Evolutionary conservation across 345 rosid genomes (phyloP).

Genomic region (Draba incana): DNA sequence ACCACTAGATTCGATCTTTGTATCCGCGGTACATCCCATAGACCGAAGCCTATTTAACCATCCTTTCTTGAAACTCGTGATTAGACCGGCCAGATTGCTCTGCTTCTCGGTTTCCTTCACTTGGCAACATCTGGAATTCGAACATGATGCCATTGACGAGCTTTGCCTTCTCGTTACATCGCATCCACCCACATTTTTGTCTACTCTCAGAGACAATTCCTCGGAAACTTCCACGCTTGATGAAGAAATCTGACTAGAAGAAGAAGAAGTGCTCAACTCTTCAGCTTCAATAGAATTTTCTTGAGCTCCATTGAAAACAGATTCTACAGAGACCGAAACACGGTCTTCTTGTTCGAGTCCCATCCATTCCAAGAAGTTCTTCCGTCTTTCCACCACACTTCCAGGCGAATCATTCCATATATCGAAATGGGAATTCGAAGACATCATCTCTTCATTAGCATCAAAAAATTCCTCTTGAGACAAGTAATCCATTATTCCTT

Average conservation of each 20-base stretch:
- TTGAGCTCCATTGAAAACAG: slow-evolving; percentile 44
- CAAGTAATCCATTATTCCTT: slow-evolving; percentile 65
- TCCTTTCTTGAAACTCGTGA: slow-evolving; percentile 51
- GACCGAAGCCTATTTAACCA: slow-evolving; percentile 73
- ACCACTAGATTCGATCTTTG: slow-evolving; percentile 43
- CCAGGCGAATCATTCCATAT: slow-evolving; percentile 50
- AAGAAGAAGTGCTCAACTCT: slow-evolving; percentile 41
- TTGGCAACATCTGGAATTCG: slow-evolving; percentile 31
- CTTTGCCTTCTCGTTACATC: slow-evolving; percentile 41
- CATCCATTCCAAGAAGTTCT: slow-evolving; percentile 57
- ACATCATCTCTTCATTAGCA: slow-evolving; percentile 60
- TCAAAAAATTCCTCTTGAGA: slow-evolving; percentile 77
- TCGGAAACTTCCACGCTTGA: slow-evolving; percentile 46
- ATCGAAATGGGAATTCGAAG: slow-evolving; percentile 41
- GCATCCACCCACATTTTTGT: slow-evolving; percentile 32
- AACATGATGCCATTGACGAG: slow-evolving; percentile 49
- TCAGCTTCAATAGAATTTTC: slow-evolving; percentile 49
- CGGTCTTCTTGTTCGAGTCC: slow-evolving; percentile 40
- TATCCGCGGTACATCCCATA: slow-evolving; percentile 56
- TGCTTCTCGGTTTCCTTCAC: slow-evolving; percentile 44
- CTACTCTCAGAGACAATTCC: slow-evolving; percentile 41
- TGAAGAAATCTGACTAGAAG: slow-evolving; percentile 46
- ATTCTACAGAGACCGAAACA: slow-evolving; percentile 27
- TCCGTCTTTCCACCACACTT: slow-evolving; percentile 53
- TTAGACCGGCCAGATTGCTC: slow-evolving; percentile 26